Conservation (phyloP, 805 yeast genomes). For the Starmerella vaccinii region DNA sequence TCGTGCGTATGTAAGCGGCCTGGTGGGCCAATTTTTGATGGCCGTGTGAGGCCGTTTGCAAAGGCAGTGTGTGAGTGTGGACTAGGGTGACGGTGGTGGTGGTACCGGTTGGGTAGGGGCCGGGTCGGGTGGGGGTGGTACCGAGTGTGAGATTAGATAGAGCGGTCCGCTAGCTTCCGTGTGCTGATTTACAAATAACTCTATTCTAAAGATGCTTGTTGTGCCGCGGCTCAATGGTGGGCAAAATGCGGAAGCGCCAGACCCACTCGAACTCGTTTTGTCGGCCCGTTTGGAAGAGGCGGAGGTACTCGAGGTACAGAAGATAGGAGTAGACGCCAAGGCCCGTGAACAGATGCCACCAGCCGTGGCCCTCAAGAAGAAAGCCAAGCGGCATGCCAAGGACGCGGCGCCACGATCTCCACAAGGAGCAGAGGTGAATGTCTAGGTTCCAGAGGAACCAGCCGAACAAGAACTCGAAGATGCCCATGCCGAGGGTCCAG, state of each 20-base stretch:
- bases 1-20: no score
- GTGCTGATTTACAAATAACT: neutral
- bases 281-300: constrained; percentile 50
- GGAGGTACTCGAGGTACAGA: constrained; percentile 64
- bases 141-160: no score
- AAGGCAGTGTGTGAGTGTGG: no score
- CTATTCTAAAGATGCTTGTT: constrained; percentile 1
- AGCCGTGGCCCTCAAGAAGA: constrained; percentile 82
- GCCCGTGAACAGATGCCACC: constrained; percentile 80
- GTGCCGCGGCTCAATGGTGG: constrained; percentile 18
- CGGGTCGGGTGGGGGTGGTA: no score
- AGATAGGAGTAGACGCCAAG: constrained; percentile 79
- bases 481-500: constrained; percentile 49
- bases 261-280: constrained; percentile 45
- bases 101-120: no score
- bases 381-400: constrained; percentile 80
- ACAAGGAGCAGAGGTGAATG: constrained; percentile 59
- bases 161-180: neutral
- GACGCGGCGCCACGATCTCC: constrained; percentile 49
- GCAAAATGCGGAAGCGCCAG: constrained; percentile 48
- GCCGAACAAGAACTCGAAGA: constrained; percentile 57
- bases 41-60: no score
- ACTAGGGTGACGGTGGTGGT: no score
- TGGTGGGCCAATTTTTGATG: no score
- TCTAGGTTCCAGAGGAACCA: constrained; percentile 84